phyloP scores from a whole-genome alignment of 768 basidiomycete species.

The Nidularia sp. region DNA sequence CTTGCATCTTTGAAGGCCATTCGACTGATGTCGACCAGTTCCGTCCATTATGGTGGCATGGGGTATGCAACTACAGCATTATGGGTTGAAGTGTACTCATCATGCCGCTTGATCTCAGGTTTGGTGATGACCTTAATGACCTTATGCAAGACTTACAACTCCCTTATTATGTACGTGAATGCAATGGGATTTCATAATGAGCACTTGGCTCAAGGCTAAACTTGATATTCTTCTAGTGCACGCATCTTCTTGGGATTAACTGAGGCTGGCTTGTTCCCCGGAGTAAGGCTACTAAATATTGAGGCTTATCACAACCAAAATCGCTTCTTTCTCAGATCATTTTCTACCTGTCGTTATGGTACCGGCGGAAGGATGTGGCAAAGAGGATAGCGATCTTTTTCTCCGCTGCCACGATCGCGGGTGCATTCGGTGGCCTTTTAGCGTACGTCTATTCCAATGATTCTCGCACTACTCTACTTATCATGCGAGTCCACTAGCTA shows the following conservation, averaged over 20 bases:
- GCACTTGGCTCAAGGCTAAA: background rate
- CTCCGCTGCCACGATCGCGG: background rate
- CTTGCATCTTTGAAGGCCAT: background rate
- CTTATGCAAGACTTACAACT: constrained; percentile 23
- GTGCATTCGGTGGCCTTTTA: background rate
- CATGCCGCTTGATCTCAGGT: constrained; percentile 4
- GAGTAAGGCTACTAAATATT: background rate
- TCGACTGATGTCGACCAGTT: constrained; percentile 10
- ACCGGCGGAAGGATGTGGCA: background rate
- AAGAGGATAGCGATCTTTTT: background rate
- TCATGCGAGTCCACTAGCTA: background rate
- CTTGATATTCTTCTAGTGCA: background rate
- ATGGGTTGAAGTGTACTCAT: background rate
- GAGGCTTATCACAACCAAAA: background rate
- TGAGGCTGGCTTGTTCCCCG: background rate
- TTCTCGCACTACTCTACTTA: background rate
- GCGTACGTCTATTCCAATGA: background rate
- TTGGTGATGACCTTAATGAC: constrained; percentile 27
- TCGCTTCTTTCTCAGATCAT: background rate
- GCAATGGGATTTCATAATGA: too few species aligned
- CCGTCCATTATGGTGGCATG: constrained; percentile 28
- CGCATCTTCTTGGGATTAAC: background rate
- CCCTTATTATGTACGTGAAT: constrained; percentile 20
- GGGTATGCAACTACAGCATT: constrained; percentile 9
- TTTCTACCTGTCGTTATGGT: background rate